Evolutionary conservation across 352 stramenopile species (phyloP), one percentile per base, ranked within the genome.

Genomic region (Globisporangium heterothallicum): DNA sequence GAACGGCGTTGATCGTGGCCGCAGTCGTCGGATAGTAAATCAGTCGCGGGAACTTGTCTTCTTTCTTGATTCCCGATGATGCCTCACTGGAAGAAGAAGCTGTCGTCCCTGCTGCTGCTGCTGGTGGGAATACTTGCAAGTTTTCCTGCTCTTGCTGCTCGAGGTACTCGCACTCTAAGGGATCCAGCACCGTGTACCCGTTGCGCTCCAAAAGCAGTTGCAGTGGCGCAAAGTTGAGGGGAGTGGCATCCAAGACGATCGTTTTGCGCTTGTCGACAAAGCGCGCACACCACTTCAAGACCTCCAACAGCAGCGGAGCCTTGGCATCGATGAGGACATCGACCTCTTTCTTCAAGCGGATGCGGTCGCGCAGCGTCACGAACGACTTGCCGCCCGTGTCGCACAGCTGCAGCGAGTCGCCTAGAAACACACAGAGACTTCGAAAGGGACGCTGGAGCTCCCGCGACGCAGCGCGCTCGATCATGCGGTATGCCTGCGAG

Each of bases 251-350:
- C 24, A 84, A 24, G 24, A 86, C 74, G 10, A 86, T 55, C 3
- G 68, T 82, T 55, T 81, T 81, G 54, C 68, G 63, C 10, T 72
- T 66, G 38, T 70, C 70, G 0, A 74, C 72, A 53, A 83, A 82
- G 14, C 70, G 66, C 16, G 32, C 41, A 36, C 70, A 83, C 72
- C 75, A 86, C 54, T 77, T 80, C 29, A 84, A 58, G 18, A 84
- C 64, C 21, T 72, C 72, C 10, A 84, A 53, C 14, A 83, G 50
- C 8, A 84, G 42, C 5, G 73, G 71, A 6, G 71, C 75, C 61
- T 84, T 82, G 30, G 70, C 69, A 41, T 86, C 75, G n/a, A 86
- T 84, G 14, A 86, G 58, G 40, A 87, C 73, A 47, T 87, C 74
- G 13, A 80, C 71, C 52, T 87, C 75, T 30, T 83, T 72, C 46